Conservation (phyloP, 139 green algal species). For the Chlamydomonas eustigma region DNA sequence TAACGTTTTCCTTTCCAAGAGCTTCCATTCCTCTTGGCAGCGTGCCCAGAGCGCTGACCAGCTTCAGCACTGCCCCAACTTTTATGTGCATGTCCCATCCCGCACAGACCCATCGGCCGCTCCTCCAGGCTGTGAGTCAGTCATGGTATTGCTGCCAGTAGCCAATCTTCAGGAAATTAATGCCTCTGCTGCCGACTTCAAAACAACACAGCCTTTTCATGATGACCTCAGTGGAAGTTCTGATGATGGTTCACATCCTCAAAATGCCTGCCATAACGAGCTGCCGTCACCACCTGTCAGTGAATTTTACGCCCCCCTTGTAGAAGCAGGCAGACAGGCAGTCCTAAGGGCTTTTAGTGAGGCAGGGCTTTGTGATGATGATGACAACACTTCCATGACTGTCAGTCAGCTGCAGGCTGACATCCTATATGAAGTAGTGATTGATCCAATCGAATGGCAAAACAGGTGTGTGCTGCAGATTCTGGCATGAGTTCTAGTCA, state of each 20-base stretch:
- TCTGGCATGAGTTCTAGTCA: not conserved
- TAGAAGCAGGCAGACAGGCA: conserved; percentile 49
- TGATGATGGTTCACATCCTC: too few relatives aligned
- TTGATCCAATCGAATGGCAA: conserved; percentile 44
- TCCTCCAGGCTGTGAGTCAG: conserved; percentile 47
- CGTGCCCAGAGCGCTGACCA: conserved; percentile 39
- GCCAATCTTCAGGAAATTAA: conserved; percentile 12
- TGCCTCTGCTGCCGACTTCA: not conserved
- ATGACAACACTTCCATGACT: conserved; percentile 28
- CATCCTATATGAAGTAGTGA: conserved; percentile 65
- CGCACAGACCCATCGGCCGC: conserved; percentile 77
- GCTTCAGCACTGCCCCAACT: conserved; percentile 70
- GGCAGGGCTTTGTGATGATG: conserved; percentile 46
- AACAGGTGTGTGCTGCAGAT: conserved; percentile 20
- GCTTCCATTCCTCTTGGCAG: conserved; percentile 51
- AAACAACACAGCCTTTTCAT: too few relatives aligned
- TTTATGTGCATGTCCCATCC: conserved; percentile 75
- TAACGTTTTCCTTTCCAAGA: conserved; percentile 78
- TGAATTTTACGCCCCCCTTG: conserved; percentile 40
- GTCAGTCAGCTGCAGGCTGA: conserved; percentile 8
- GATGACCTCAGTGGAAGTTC: too few relatives aligned
- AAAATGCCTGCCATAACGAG: too few relatives aligned
- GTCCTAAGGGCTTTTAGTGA: conserved; percentile 52
- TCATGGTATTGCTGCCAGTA: conserved; percentile 41
- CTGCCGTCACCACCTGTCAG: not conserved